Evolutionary conservation across 2,329 filamentous ascomycete species (phyloP).

Genomic region (Aspergillus intermedius): DNA sequence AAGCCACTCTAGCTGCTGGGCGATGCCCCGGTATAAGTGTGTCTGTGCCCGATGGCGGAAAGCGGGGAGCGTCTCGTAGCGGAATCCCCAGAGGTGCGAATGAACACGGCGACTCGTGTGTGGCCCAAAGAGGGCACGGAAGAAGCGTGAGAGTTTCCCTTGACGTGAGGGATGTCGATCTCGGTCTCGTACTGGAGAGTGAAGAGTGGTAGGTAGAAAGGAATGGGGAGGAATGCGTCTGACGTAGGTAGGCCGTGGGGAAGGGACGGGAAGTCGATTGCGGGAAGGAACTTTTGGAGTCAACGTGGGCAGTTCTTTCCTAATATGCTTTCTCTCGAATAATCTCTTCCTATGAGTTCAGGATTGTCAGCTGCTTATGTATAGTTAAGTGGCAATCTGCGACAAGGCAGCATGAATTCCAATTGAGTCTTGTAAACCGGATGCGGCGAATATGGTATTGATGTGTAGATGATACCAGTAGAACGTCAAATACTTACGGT

Average conservation of each 20-base stretch:
- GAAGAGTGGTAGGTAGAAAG: constrained; percentile 9
- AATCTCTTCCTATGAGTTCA: background rate
- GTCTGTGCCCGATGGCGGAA: constrained; percentile 67
- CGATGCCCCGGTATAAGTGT: constrained; percentile 67
- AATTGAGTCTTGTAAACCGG: background rate
- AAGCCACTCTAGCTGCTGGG: constrained; percentile 56
- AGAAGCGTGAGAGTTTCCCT: constrained; percentile 44
- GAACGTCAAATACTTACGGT: background rate
- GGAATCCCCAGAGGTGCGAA: constrained; percentile 62
- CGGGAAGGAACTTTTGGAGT: constrained; percentile 17
- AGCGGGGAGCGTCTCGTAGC: constrained; percentile 65
- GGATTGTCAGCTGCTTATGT: background rate
- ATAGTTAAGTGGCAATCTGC: background rate
- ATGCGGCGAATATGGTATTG: background rate
- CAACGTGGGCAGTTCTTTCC: constrained; percentile 10
- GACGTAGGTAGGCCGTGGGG: constrained; percentile 11
- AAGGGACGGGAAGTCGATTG: constrained; percentile 14
- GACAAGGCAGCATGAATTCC: background rate
- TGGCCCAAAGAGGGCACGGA: constrained; percentile 59
- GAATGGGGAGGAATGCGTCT: constrained; percentile 11
- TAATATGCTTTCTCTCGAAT: background rate
- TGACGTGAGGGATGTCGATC: background rate
- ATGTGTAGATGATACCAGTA: background rate
- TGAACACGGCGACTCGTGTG: constrained; percentile 57
- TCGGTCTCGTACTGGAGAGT: constrained; percentile 13